phyloP scores from a whole-genome alignment of 768 basidiomycete genomes.

The Russula ochroleuca region DNA sequence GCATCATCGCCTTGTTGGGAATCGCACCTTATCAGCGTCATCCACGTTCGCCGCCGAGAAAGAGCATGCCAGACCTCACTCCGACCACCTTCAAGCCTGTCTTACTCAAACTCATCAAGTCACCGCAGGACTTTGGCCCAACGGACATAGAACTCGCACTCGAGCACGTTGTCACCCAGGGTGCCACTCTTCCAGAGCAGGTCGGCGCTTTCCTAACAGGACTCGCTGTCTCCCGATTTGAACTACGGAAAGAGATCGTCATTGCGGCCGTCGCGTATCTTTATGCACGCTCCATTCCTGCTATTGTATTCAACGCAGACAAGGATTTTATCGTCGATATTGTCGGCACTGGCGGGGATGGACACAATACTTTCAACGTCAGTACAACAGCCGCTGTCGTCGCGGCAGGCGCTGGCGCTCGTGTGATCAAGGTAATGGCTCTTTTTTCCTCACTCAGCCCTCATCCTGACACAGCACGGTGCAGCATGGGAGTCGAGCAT shows the following conservation, averaged over 20 bases:
- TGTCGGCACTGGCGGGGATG: slow-evolving; percentile 93
- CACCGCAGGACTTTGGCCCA: slow-evolving; percentile 76
- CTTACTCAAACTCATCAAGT: slow-evolving; percentile 71
- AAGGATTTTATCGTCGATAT: slow-evolving; percentile 72
- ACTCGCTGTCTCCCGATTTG: slow-evolving; percentile 73
- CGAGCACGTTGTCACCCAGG: slow-evolving; percentile 66
- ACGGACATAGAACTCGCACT: slow-evolving; percentile 72
- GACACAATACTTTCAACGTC: slow-evolving; percentile 94
- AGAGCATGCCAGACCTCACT: slow-evolving; percentile 13
- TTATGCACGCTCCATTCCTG: slow-evolving; percentile 60
- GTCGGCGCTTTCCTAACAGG: slow-evolving; percentile 89
- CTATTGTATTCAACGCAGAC: slow-evolving; percentile 52
- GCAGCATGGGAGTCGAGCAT: slow-evolving; percentile 87
- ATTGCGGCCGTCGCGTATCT: slow-evolving; percentile 76
- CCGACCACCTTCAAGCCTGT: slow-evolving; percentile 68
- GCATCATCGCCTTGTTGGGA: no score
- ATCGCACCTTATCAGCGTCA: no score
- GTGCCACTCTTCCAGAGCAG: slow-evolving; percentile 62
- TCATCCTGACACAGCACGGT: not conserved
- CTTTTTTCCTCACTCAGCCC: slow-evolving; percentile 27
- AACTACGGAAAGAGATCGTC: slow-evolving; percentile 69
- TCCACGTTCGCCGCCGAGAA: no score
- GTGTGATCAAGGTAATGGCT: slow-evolving; percentile 76
- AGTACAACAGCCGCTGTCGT: slow-evolving; percentile 92
- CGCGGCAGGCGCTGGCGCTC: slow-evolving; percentile 89